Conservation (phyloP, 192 early-diverging fungal genomes). For the Entomortierella beljakovae region DNA sequence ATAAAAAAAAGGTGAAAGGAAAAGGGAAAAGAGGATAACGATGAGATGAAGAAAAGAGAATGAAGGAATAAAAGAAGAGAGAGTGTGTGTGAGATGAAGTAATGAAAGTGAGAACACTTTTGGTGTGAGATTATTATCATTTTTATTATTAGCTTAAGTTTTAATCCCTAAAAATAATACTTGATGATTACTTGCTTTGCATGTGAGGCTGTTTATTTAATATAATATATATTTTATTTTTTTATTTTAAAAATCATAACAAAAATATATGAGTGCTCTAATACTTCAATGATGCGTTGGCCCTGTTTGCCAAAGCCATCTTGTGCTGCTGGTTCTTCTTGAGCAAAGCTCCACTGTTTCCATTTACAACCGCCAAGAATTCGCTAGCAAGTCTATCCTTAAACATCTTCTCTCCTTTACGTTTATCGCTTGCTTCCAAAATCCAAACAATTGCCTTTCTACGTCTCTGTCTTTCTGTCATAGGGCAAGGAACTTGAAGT, state of each 20-base stretch:
- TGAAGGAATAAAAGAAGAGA: background rate
- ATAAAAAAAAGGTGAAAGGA: background rate
- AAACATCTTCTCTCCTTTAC: constrained; percentile 70
- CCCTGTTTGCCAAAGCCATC: constrained; percentile 83
- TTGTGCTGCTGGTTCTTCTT: constrained; percentile 87
- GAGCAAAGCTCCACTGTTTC: constrained; percentile 71
- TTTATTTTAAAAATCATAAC: background rate
- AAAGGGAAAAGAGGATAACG: background rate
- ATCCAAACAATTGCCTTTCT: constrained; percentile 90
- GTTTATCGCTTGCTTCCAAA: constrained; percentile 74
- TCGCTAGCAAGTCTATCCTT: constrained; percentile 81
- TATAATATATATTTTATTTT: too few relatives aligned
- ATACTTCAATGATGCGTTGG: constrained; percentile 69
- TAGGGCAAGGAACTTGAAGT: constrained; percentile 79
- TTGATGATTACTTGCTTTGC: too few relatives aligned
- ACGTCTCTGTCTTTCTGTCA: constrained; percentile 81
- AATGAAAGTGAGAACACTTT: background rate
- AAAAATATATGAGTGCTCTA: constrained; percentile 1
- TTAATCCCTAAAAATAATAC: too few relatives aligned
- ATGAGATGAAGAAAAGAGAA: background rate
- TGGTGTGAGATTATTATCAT: background rate
- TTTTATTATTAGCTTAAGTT: background rate
- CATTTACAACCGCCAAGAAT: constrained; percentile 84
- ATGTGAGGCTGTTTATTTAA: too few relatives aligned
- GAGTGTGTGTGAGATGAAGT: background rate